These are phyloP conservation scores for Plectosphaerella cucumerina DNA, from an alignment of 2,329 filamentous ascomycete genomes.

Conservation along the genomic window DNA sequence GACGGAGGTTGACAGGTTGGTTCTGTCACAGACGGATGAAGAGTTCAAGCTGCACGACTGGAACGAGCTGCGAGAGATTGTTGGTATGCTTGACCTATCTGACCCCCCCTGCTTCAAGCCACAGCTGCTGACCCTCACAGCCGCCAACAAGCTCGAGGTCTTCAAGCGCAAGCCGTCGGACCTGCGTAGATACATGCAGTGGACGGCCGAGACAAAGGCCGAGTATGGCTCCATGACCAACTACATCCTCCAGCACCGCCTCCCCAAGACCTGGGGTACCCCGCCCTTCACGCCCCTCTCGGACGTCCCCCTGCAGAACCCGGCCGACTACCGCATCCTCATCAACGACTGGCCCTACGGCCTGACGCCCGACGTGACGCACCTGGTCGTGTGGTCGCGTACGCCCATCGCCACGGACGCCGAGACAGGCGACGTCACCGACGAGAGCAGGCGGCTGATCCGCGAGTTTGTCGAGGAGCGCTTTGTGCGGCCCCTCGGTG, in stretches of 20 bases:
- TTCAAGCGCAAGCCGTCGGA: constrained; percentile 81
- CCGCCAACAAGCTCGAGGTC: constrained; percentile 59
- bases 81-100: constrained; percentile 40
- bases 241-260: constrained; percentile 69
- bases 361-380: constrained; percentile 59
- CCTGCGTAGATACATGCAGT: constrained; percentile 73
- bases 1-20: constrained; percentile 53
- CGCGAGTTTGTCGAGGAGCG: constrained; percentile 64
- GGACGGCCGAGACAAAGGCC: constrained; percentile 64
- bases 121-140: constrained; percentile 21
- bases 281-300: constrained; percentile 53
- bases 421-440: constrained; percentile 67
- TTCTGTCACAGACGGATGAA: constrained; percentile 62
- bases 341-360: constrained; percentile 96
- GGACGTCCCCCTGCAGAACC: constrained; percentile 44
- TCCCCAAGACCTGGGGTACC: constrained; percentile 62
- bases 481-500: constrained; percentile 58
- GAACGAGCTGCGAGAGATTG: constrained; percentile 66
- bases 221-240: constrained; percentile 76
- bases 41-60: constrained; percentile 69
- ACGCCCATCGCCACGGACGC: constrained; percentile 71
- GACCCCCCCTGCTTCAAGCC: not conserved
- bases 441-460: constrained; percentile 59
- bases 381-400: constrained; percentile 90
- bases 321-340: constrained; percentile 64